Percentiles rank a stretch among this genome's conserved stretches.
Evolutionary conservation across 169 alveolate species (phyloP).

Genomic region (Plasmodium vivax): DNA sequence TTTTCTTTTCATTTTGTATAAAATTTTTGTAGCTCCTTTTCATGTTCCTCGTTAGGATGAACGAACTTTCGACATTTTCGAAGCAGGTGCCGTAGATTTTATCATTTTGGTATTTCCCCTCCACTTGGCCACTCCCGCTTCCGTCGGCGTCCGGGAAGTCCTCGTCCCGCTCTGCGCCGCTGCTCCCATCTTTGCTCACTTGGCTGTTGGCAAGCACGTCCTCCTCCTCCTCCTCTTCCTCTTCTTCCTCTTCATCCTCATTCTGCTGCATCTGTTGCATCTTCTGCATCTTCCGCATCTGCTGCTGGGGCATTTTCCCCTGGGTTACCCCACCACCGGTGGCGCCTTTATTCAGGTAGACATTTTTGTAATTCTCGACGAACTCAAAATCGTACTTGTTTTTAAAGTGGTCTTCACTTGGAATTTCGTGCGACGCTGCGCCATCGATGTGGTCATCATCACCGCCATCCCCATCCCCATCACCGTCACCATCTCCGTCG

Average conservation of each 20-base stretch:
- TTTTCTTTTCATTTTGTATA: conserved; percentile 19
- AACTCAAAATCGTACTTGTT: not conserved
- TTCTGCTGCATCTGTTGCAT: not conserved
- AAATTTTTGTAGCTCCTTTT: conserved; percentile 27
- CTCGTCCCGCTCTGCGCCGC: not conserved
- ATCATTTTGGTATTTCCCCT: not conserved
- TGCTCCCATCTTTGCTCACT: not conserved
- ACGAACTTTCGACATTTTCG: conserved; percentile 25
- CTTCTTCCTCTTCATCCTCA: not conserved
- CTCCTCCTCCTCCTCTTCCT: not conserved
- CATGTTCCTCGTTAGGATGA: conserved; percentile 35
- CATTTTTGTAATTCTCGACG: conserved; percentile 2
- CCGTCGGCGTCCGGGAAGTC: not conserved
- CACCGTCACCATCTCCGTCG: not conserved
- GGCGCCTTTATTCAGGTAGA: not conserved
- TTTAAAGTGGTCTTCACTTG: not conserved
- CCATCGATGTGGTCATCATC: not conserved
- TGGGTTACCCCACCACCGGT: not conserved
- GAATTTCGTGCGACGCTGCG: not conserved
- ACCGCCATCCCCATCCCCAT: not conserved
- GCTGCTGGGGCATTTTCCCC: not conserved
- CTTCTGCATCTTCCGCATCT: not conserved
- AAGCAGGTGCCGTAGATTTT: conserved; percentile 37
- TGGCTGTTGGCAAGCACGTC: not conserved
- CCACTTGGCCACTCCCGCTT: not conserved